A percentile compares a stretch with the other conserved stretches of the same genome.
Conservation (phyloP, 306 rosid genomes). For the Senna siamea region DNA sequence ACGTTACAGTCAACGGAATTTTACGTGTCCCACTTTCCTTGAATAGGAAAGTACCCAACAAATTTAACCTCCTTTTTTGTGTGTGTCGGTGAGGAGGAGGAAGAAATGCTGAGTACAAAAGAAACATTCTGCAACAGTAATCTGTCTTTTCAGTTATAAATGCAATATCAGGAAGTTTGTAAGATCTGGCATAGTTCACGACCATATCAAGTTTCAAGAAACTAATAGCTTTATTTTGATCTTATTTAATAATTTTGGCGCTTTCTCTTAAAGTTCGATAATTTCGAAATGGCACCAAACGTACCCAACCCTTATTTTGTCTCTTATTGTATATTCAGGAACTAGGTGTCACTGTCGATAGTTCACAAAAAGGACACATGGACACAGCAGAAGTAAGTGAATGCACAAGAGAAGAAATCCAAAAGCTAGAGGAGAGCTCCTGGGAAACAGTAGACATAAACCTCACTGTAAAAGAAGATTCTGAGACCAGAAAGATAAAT, state of each 20-base stretch:
- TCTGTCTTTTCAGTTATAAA: neutral
- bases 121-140: neutral
- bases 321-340: neutral
- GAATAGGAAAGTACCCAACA: conserved; percentile 1
- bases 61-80: neutral
- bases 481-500: neutral
- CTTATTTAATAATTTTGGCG: neutral
- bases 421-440: neutral
- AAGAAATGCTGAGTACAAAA: neutral
- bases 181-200: neutral
- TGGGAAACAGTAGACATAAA: neutral
- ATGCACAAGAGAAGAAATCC: neutral
- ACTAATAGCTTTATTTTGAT: neutral
- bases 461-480: neutral
- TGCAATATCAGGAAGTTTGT: neutral
- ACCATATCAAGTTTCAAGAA: neutral
- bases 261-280: neutral
- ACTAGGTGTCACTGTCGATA: neutral
- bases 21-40: neutral
- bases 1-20: neutral
- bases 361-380: neutral
- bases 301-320: neutral
- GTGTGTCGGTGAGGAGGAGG: no score
- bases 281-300: neutral
- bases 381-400: neutral